phyloP scores from a whole-genome alignment of 2,329 filamentous ascomycete genomes.

The Cordyceps fumosorosea region DNA sequence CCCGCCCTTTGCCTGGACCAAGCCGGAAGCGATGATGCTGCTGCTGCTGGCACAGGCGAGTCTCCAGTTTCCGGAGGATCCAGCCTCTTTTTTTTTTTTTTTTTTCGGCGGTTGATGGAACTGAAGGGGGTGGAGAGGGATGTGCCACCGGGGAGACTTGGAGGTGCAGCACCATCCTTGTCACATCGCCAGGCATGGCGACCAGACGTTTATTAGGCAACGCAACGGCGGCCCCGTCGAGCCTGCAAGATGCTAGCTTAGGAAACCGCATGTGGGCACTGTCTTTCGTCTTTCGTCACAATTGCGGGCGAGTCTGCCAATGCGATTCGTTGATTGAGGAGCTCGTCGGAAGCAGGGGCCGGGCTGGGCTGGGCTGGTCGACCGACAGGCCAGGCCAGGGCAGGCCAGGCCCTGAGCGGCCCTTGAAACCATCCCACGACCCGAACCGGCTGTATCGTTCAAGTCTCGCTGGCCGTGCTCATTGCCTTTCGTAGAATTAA shows the following conservation, averaged over 20 bases:
- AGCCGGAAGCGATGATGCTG: too few relatives aligned
- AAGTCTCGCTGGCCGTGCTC: not conserved
- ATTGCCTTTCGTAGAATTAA: not conserved
- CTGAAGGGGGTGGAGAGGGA: constrained; percentile 7
- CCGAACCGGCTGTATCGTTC: not conserved
- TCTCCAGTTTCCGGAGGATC: constrained; percentile 5
- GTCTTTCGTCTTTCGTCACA: not conserved
- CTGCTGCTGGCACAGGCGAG: not conserved
- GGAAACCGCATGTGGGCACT: constrained; percentile 4
- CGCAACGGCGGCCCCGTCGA: not conserved
- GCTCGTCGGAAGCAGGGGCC: constrained; percentile 1
- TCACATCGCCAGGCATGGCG: constrained; percentile 5
- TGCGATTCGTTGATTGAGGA: constrained; percentile 1
- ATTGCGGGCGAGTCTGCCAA: not conserved
- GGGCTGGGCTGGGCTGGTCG: not conserved
- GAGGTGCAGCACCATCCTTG: constrained; percentile 10
- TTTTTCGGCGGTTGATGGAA: not conserved
- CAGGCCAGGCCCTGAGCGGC: too few relatives aligned
- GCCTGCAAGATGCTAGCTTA: constrained; percentile 6
- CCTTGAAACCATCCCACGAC: not conserved
- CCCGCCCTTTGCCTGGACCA: not conserved
- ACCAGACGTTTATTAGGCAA: constrained; percentile 3
- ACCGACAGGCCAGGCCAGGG: not conserved
- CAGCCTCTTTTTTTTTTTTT: constrained; percentile 1
- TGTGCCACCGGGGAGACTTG: constrained; percentile 12